Evolutionary conservation across 1,284 basidiomycete genomes (phyloP), one percentile per base, ranked within the genome.

Genomic region (Neolentinus lepideus): DNA sequence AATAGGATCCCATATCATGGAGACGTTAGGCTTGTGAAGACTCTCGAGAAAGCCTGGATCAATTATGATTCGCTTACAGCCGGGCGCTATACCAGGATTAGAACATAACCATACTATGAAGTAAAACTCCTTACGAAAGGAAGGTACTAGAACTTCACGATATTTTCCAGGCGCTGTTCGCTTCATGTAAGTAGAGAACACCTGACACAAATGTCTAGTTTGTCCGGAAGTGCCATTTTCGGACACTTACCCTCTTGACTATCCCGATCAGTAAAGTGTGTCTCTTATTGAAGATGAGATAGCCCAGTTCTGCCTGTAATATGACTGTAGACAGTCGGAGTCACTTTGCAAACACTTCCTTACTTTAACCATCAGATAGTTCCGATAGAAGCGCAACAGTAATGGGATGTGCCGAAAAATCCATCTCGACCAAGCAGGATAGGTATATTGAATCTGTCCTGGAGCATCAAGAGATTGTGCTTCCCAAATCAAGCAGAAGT

Each of bases 11-110:
- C 75, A 79, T 21, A 65, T 66, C 31, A 84, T 60, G 29, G 68
- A 67, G 27, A 85, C 77, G 61, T 85, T 85, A 3, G 77, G 72
- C 52, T 70, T 70, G 54, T 79, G 68, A 36, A 85, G 67, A 33
- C 71, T 69, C 33, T 74, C 66, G 26, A 84, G 69, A 60, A 82
- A 84, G 10, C 71, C 75, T 12, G 79, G 75, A 60, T 84, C 78
- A 51, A 79, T 66, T 25, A 84, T 77, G 14, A 83, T 73, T 26
- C 81, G 72, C 61, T 81, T 83, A 64, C 80, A 83, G 48, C 79
- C 78, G 21, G 75, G 74, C 52, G 77, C 77, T 79, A 53, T 46
- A 57, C 4, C 21, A 24, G 16, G 26, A 1, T 36, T 22, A 21
- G 24, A 2, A 4, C 9, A 33, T 9, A 31, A 24, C 25, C 8